Base-by-base conservation (phyloP, 2,329 filamentous ascomycete species). In the Talaromyces pinophilus region DNA sequence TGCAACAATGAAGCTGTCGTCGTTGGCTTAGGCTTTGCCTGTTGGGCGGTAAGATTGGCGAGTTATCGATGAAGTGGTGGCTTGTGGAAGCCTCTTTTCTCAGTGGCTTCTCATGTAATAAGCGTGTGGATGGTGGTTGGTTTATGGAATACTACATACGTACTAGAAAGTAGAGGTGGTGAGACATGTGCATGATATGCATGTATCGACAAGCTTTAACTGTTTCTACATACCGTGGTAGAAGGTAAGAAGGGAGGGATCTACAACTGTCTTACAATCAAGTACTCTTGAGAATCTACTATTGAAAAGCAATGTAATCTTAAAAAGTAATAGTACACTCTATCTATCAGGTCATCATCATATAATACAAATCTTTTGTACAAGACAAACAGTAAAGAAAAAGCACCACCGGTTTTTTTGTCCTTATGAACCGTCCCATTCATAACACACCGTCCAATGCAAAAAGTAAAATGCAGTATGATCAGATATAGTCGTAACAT, bases 321-420 rank as follows among this genome's bases (percentile, higher is more conserved):
- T 3, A 25, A 33, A 33, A 33, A 33, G 7, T 33, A 63, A 63
- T 42, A 52, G 60, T 63, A 63, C 60, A 63, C 15, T 63, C 30
- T 63, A 54, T 63, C 44, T 35, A 63, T 35, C 13, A 19, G 33
- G 33, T 38, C 19, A n/a, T 38, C 50, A 38, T 57, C 54, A 57
- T 57, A 57, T 57, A 38, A 57, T 57, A 57, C 54, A 57, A 57
- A 57, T 57, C 30, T 57, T 55, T 38, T 57, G 54, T 57, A 57
- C 54, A 57, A 38, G n/a, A 38, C 11, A 25, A 35, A 22, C 15
- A 38, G 17, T 2, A 22, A 38, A 57, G 19, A 22, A 57, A 57
- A 57, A 57, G 30, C 52, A 57, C 33, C 54, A 40, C 54, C 54
- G 22, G 22, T 38, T 38, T 54, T 55, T 57, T 57, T 35, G 33